Conservation (phyloP, 805 yeast species). For the Suhomyces pyralidae region DNA sequence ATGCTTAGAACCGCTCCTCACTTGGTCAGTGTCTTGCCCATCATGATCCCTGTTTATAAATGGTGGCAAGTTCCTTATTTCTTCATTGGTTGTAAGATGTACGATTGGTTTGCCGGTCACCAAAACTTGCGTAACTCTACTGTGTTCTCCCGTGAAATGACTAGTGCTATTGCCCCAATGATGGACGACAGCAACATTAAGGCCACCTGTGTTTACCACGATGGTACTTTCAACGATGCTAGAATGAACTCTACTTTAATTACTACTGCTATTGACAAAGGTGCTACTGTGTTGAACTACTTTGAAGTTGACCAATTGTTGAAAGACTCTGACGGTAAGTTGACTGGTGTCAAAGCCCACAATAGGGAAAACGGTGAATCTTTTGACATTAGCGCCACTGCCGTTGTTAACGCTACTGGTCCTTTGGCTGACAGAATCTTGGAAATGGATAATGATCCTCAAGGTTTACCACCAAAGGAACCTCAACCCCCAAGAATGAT, state of each 20-base stretch:
- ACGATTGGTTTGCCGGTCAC: slow-evolving; percentile 88
- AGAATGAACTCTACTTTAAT: slow-evolving; percentile 87
- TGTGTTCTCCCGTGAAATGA: slow-evolving; percentile 60
- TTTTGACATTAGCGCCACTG: slow-evolving; percentile 62
- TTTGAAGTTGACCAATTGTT: slow-evolving; percentile 73
- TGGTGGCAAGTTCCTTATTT: slow-evolving; percentile 96
- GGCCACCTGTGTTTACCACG: slow-evolving; percentile 92
- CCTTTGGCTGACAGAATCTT: slow-evolving; percentile 83
- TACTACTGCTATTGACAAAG: slow-evolving; percentile 76
- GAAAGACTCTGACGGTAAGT: slow-evolving; percentile 58
- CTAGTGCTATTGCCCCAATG: slow-evolving; percentile 81
- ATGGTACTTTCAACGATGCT: slow-evolving; percentile 90
- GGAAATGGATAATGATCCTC: slow-evolving; percentile 76
- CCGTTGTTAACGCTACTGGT: slow-evolving; percentile 90
- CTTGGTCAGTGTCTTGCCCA: slow-evolving; percentile 79
- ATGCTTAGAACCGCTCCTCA: slow-evolving; percentile 92
- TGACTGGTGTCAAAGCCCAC: slow-evolving; percentile 71
- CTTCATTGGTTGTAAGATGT: slow-evolving; percentile 85
- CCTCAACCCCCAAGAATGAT: slow-evolving; percentile 69
- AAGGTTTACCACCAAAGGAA: slow-evolving; percentile 58
- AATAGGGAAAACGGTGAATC: slow-evolving; percentile 69
- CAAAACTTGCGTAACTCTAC: slow-evolving; percentile 81
- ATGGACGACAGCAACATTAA: slow-evolving; percentile 73
- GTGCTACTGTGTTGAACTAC: slow-evolving; percentile 88
- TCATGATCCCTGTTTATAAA: slow-evolving; percentile 92